Evolutionary conservation across 129 eudicot species (phyloP).

Genomic region (Smallanthus sonchifolius): DNA sequence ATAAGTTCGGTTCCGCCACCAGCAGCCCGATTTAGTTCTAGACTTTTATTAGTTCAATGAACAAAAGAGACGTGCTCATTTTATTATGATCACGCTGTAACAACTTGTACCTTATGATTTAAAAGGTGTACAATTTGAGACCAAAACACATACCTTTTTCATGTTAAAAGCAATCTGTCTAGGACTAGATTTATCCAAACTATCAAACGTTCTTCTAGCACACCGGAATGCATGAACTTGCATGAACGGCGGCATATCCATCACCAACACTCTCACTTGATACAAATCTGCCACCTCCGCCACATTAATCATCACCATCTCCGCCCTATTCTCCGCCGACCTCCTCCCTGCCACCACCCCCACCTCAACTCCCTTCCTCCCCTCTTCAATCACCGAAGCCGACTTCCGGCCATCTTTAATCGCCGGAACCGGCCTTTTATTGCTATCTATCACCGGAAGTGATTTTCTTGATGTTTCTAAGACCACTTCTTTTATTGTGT

Average conservation of each 20-base stretch:
- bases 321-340: constrained; percentile 47
- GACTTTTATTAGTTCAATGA: no score
- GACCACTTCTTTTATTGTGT: constrained; percentile 31
- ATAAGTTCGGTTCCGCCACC: no score
- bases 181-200: constrained; percentile 60
- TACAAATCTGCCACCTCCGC: constrained; percentile 38
- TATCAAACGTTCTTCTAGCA: constrained; percentile 61
- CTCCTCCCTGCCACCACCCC: constrained; percentile 34
- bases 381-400: constrained; percentile 2
- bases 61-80: no score
- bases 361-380: constrained; percentile 19
- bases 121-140: not conserved
- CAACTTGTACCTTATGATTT: not conserved
- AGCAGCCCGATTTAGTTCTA: no score
- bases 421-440: not conserved
- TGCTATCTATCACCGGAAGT: not conserved
- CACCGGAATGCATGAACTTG: constrained; percentile 80
- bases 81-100: not conserved
- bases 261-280: constrained; percentile 63
- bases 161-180: constrained; percentile 57
- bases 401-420: not conserved
- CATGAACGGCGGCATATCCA: constrained; percentile 92
- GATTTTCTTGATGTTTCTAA: constrained; percentile 37
- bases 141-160: constrained; percentile 53
- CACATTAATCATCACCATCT: constrained; percentile 40